phyloP scores from a whole-genome alignment of 805 yeast genomes.

The Zygosaccharomyces rouxii region DNA sequence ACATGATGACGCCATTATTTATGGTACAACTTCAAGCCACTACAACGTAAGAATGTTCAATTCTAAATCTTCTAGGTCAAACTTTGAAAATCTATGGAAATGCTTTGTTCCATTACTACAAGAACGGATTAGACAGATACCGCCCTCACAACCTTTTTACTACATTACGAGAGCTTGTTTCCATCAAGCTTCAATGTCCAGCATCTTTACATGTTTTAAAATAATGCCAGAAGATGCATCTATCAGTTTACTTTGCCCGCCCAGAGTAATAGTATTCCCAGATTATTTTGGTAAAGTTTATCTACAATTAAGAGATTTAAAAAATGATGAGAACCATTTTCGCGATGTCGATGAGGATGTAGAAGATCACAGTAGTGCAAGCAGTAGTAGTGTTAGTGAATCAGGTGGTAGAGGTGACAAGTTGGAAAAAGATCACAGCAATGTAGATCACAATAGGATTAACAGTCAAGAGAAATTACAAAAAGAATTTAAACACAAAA shows the following conservation, averaged over 20 bases:
- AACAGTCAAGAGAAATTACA: conserved; percentile 12
- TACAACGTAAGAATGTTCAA: conserved; percentile 14
- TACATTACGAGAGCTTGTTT: conserved; percentile 19
- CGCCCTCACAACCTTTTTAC: conserved; percentile 15
- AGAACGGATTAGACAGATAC: conserved; percentile 10
- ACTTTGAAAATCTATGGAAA: conserved; percentile 19
- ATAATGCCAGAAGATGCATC: conserved; percentile 11
- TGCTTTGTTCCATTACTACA: conserved; percentile 21
- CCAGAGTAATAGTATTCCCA: conserved; percentile 20
- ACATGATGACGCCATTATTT: conserved; percentile 20
- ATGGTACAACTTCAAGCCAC: conserved; percentile 17
- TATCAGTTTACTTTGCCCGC: conserved; percentile 11
- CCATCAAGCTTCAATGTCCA: conserved; percentile 19
- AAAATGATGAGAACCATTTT: conserved; percentile 1
- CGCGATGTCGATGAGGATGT: background rate
- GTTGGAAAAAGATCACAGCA: conserved; percentile 2
- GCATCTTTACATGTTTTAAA: conserved; percentile 23
- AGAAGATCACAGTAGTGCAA: background rate
- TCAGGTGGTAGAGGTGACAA: conserved; percentile 1
- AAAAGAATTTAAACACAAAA: conserved; percentile 12
- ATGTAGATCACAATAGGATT: conserved; percentile 4
- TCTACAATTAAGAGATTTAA: conserved; percentile 6
- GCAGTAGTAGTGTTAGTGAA: conserved; percentile 1
- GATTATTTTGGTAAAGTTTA: conserved; percentile 16
- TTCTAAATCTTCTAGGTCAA: conserved; percentile 18